Evolutionary conservation across 1,139 yeast genomes (phyloP).

Genomic region (Suhomyces yuchorum): DNA sequence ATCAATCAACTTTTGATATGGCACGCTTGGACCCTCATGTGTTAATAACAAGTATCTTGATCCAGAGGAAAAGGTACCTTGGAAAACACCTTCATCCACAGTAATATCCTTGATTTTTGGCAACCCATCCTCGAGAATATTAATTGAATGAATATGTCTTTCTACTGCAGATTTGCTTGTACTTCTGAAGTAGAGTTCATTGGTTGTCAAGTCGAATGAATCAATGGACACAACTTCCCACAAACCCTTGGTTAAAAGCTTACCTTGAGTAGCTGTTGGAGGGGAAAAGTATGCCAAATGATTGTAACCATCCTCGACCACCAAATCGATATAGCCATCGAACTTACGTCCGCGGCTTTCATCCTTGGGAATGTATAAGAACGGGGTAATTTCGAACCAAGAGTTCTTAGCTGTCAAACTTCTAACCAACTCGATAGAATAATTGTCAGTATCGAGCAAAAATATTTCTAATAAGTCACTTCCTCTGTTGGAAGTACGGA

Average conservation of each 20-base stretch:
- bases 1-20: constrained; percentile 65
- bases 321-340: constrained; percentile 59
- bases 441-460: constrained; percentile 36
- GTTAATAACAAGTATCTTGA: constrained; percentile 60
- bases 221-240: constrained; percentile 58
- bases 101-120: constrained; percentile 54
- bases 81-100: constrained; percentile 66
- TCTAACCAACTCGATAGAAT: constrained; percentile 37
- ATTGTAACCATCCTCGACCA: constrained; percentile 54
- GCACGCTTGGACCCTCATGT: constrained; percentile 67
- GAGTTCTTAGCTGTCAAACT: constrained; percentile 43
- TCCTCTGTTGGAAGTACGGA: constrained; percentile 47
- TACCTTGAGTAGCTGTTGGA: constrained; percentile 43
- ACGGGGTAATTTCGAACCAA: constrained; percentile 80
- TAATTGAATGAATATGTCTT: constrained; percentile 53
- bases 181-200: constrained; percentile 49
- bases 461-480: constrained; percentile 45
- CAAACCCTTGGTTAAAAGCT: constrained; percentile 49
- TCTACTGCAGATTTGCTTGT: constrained; percentile 55
- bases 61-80: constrained; percentile 69
- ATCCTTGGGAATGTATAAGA: constrained; percentile 69
- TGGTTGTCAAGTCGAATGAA: constrained; percentile 45
- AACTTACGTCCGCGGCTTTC: constrained; percentile 37
- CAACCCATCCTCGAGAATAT: constrained; percentile 34
- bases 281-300: constrained; percentile 62